Base-by-base conservation (phyloP, 192 early-diverging fungal genomes). In the Mortierella alpina region DNA sequence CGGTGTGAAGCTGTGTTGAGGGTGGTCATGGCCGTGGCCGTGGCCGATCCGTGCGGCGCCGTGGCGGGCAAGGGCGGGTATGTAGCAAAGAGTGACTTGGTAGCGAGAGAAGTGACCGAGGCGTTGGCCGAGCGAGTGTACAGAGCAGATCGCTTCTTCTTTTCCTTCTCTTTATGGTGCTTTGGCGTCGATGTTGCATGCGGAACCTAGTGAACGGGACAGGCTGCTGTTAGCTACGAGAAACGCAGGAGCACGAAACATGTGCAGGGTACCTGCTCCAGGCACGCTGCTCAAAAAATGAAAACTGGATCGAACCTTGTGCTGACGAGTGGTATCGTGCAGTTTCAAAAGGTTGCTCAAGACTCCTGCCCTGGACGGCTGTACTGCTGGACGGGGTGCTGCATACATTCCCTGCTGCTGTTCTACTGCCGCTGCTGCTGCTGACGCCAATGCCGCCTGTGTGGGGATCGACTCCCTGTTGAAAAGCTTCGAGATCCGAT, bases 331-430 rank as follows among this genome's bases (percentile, higher is more conserved):
- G 45, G 59, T 63, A n/a, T 62, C 53, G 23, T 84, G 80, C 11
- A 87, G 80, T 54, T 84, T 85, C 4, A 87, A 53, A 18, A 87
- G 22, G 56, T 87, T 85, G 42, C 84, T 79, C 9, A 87, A 57
- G 13, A 87, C 83, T 62, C 86, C 86, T 7, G 70, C 69, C 65
- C 72, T 66, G 46, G 72, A 82, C 6, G 84, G 79, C 22, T 72
- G 69, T 2, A 67, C 45, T 45, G 57, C 40, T 7, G 56, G 14
- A 44, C 57, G 68, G 14, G 39, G 44, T 64, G 17, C 15, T 49
- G 47, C 51, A 44, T 9, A 52, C 41, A 18, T 52, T 45, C 7
- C 65, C 71, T 4, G 55, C 39, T 7, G 39, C 22, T 11, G 40
- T 40, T 20, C n/a, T 15, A 20, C 42, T 45, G 9, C 18, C 8